Base-by-base conservation (phyloP, 352 stramenopile genomes). In the Phytophthora syringae region DNA sequence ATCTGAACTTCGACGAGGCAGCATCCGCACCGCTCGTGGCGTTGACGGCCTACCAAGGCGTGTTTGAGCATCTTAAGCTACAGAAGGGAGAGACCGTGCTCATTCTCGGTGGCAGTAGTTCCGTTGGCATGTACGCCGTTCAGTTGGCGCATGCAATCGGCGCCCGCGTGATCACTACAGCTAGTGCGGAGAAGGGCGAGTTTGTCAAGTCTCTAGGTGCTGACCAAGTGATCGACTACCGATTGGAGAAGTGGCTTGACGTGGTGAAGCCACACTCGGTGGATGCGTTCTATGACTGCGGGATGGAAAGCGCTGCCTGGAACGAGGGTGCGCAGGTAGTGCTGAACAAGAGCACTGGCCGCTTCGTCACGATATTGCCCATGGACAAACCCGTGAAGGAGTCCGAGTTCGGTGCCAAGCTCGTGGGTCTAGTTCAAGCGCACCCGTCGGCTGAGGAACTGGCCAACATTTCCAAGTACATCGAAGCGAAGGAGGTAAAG, bases 181-280 rank as follows among this genome's bases (percentile, higher is more conserved):
- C 54, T 13, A 75, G 65, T 32, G 15, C 47, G 39, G 65, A 55
- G 21, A 72, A 75, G 34, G 60, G 40, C 10, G 60, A 72, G 22
- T 63, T 90, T 48, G 80, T 92, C 18, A 68, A 74, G 43, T 77
- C 66, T 39, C 52, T 80, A 3, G 83, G 76, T 10, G 67, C 61
- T 18, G 73, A 86, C 43, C 60, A 85, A 18, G 66, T 90, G 30
- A 76, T 94, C 12, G 76, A 91, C 49, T 92, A 94, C 64, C 86
- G 70, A 0, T 55, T 82, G 48, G 47, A 76, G 15, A 76, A 68
- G 32, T 75, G 66, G 72, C 30, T 20, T 30, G 42, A 77, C 21
- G 61, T 67, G 60, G 25, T 79, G 50, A 25, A 64, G 43, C 52
- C 59, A 18, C 64, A 80, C 36, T 80, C 72, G 6, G 30, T 80